These are phyloP conservation scores for Gnetum montanum DNA, from an alignment of 75 land plant species.

Conservation along the genomic window DNA sequence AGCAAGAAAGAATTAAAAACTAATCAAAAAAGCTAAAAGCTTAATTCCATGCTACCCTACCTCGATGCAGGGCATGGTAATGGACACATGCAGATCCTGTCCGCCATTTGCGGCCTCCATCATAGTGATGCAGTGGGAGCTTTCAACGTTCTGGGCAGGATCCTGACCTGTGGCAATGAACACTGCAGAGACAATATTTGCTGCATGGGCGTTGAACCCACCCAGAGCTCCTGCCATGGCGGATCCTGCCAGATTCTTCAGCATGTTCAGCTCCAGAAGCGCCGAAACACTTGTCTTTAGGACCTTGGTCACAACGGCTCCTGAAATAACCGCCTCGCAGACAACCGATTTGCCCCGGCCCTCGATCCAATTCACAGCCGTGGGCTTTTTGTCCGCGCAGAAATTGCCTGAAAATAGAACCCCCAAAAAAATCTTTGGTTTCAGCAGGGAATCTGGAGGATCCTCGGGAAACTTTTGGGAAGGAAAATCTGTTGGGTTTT, in stretches of 20 bases:
- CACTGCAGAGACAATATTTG: slow-evolving; percentile 70
- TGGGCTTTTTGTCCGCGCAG: slow-evolving; percentile 45
- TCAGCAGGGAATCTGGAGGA: too few species aligned
- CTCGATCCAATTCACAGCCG: slow-evolving; percentile 78
- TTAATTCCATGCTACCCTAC: too few species aligned
- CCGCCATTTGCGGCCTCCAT: slow-evolving; percentile 60
- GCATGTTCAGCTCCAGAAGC: slow-evolving; percentile 75
- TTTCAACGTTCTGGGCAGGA: slow-evolving; percentile 83
- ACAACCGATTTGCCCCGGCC: slow-evolving; percentile 82
- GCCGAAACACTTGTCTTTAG: slow-evolving; percentile 68
- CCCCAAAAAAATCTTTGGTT: slow-evolving; percentile 1
- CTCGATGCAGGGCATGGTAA: slow-evolving; percentile 53
- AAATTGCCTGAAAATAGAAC: slow-evolving; percentile 39
- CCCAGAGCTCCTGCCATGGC: slow-evolving; percentile 85
- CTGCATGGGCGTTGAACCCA: slow-evolving; percentile 88
- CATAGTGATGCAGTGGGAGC: slow-evolving; percentile 81
- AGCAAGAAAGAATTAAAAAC: too few species aligned
- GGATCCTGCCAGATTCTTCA: slow-evolving; percentile 81
- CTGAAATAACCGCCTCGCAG: slow-evolving; percentile 66
- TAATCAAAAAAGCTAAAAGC: too few species aligned
- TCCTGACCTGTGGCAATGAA: slow-evolving; percentile 84
- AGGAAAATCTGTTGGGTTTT: too few species aligned
- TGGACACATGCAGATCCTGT: slow-evolving; percentile 62
- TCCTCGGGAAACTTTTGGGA: too few species aligned
- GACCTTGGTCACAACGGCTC: slow-evolving; percentile 60